phyloP scores from a whole-genome alignment of 371 early-diverging fungal species.

The Nematocida ironsii region DNA sequence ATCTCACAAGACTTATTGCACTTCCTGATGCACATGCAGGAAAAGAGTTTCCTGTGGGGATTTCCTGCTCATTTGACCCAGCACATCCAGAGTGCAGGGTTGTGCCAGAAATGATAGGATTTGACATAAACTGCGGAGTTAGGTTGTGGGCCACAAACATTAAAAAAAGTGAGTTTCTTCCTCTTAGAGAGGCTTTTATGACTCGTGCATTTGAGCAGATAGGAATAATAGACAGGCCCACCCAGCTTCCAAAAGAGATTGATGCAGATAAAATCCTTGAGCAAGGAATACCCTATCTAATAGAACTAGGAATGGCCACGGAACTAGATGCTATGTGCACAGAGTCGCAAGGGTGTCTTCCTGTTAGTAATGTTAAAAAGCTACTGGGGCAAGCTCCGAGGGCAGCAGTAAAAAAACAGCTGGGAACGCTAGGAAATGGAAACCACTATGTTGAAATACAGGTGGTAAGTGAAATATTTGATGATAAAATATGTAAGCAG shows the following conservation, averaged over 20 bases:
- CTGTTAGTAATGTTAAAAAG: background rate
- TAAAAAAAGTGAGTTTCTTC: background rate
- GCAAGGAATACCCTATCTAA: conserved; percentile 10
- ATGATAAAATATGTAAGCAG: conserved; percentile 45
- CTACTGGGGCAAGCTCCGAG: background rate
- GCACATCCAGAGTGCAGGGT: conserved; percentile 46
- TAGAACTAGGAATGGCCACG: conserved; percentile 24
- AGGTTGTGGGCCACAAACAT: conserved; percentile 60
- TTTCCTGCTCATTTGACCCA: conserved; percentile 62
- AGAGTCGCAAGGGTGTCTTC: conserved; percentile 63
- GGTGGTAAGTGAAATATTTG: conserved; percentile 64
- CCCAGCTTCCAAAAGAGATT: background rate
- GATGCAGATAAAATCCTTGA: background rate
- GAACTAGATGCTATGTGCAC: conserved; percentile 53
- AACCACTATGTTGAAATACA: conserved; percentile 71
- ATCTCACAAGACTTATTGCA: conserved; percentile 52
- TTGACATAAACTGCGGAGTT: conserved; percentile 71
- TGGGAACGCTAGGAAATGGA: conserved; percentile 69
- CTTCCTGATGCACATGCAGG: conserved; percentile 70
- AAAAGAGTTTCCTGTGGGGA: conserved; percentile 69
- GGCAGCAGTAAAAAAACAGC: conserved; percentile 17
- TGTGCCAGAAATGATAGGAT: conserved; percentile 67
- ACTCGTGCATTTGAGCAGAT: background rate
- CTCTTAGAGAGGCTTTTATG: conserved; percentile 5
- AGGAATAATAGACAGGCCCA: background rate